Evolutionary conservation across 805 yeast species (phyloP).

Genomic region (Ogataea ramenticola): DNA sequence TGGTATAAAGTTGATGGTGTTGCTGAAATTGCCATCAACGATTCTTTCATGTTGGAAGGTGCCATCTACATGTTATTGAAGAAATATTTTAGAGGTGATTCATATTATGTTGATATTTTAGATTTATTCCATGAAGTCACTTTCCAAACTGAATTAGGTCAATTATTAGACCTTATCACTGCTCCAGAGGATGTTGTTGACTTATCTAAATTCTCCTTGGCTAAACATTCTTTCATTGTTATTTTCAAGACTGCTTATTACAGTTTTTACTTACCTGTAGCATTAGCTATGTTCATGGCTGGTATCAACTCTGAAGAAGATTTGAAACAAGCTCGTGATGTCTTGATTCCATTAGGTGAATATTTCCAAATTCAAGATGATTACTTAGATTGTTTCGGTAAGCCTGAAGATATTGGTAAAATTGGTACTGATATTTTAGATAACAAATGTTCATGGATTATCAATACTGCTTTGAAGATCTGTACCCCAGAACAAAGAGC

Average conservation of each 20-base stretch:
- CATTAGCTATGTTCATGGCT: constrained; percentile 89
- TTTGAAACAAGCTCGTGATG: constrained; percentile 79
- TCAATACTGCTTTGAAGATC: constrained; percentile 82
- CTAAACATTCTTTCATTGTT: constrained; percentile 91
- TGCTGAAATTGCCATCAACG: constrained; percentile 92
- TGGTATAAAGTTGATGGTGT: constrained; percentile 84
- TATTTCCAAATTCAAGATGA: constrained; percentile 99
- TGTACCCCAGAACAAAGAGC: constrained; percentile 77
- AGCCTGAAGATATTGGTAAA: constrained; percentile 95
- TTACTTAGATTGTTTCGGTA: constrained; percentile 93
- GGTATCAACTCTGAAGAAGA: constrained; percentile 68
- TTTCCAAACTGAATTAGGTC: constrained; percentile 96
- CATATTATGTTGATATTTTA: constrained; percentile 80
- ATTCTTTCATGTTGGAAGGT: constrained; percentile 93
- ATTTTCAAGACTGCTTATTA: constrained; percentile 96
- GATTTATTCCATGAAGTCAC: constrained; percentile 97
- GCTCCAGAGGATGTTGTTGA: constrained; percentile 97
- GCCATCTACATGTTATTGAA: constrained; percentile 85
- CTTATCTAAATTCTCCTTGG: constrained; percentile 75
- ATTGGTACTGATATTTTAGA: constrained; percentile 98
- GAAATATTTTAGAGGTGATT: constrained; percentile 76
- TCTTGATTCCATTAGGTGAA: constrained; percentile 92
- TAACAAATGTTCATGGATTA: constrained; percentile 97
- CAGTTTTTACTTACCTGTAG: constrained; percentile 95
- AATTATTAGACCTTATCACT: constrained; percentile 87